Percentiles rank a stretch among this genome's conserved stretches.
These are phyloP conservation scores for Blumeria graminis DNA, from an alignment of 2,329 filamentous ascomycete genomes.

Conservation along the genomic window DNA sequence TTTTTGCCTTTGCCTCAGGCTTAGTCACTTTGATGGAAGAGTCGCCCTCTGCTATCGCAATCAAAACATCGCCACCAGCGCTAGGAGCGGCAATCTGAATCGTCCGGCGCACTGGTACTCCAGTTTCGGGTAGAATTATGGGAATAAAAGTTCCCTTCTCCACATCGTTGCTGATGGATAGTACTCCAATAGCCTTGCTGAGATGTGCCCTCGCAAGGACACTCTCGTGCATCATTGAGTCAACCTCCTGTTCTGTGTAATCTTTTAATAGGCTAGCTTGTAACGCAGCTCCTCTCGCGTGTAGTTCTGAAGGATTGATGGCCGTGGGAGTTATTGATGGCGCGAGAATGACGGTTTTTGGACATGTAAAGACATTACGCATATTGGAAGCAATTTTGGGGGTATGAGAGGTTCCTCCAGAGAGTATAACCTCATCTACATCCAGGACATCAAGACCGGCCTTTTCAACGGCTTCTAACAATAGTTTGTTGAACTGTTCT, in stretches of 20 bases:
- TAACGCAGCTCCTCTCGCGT: slow-evolving; percentile 74
- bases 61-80: slow-evolving; percentile 64
- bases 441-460: slow-evolving; percentile 79
- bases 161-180: slow-evolving; percentile 35
- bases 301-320: slow-evolving; percentile 82
- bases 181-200: slow-evolving; percentile 65
- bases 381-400: slow-evolving; percentile 76
- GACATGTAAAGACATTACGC: slow-evolving; percentile 54
- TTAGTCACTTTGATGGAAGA: slow-evolving; percentile 87
- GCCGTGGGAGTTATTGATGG: slow-evolving; percentile 55
- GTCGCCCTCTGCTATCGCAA: slow-evolving; percentile 71
- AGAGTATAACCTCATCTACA: slow-evolving; percentile 81
- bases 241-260: slow-evolving; percentile 81
- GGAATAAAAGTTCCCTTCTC: slow-evolving; percentile 49
- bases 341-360: slow-evolving; percentile 47
- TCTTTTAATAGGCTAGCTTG: slow-evolving; percentile 87
- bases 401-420: slow-evolving; percentile 78
- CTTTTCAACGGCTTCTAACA: slow-evolving; percentile 72
- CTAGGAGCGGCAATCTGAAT: slow-evolving; percentile 54
- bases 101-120: slow-evolving; percentile 67
- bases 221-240: slow-evolving; percentile 84
- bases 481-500: slow-evolving; percentile 62
- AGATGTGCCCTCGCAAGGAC: slow-evolving; percentile 89
- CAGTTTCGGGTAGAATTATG: slow-evolving; percentile 66
- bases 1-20: slow-evolving; percentile 53